Base-by-base conservation (phyloP, 306 rosid genomes). In the Casuarina equisetifolia region DNA sequence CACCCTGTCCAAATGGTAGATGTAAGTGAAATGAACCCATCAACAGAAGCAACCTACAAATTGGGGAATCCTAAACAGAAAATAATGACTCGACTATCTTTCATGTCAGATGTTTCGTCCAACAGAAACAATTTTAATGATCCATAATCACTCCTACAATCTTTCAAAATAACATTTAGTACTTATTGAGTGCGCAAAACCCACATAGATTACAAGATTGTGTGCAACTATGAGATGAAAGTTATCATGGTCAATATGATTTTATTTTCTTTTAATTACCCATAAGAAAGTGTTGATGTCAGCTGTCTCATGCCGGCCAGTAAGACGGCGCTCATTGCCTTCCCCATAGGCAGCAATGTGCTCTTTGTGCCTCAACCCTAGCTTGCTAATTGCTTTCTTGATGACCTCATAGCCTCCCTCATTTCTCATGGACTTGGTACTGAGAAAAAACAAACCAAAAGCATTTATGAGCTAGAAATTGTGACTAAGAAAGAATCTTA, bases 261-360 rank as follows among this genome's bases (percentile, higher is more conserved):
- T 42, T 4, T 66, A 66, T 45, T 12, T 17, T 66, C 40, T 71
- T 25, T 25, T 0, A 25, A 25, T 82, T 91, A 94, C 98, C 98
- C 98, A 94, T 89, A 71, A 32, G 90, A 94, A 94, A 54, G 92
- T 90, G 54, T 94, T 76, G 80, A 94, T 94, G 61, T 94, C 89
- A 0, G 97, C 97, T 0, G 98, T 94, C 59, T 94, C 98, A 3
- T 94, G 98, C n/a, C 74, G 70, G 2, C 98, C 98, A 3, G 97
- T 94, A 75, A 94, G 84, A 74, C 97, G 93, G 11, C 96, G 97
- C 81, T 91, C 97, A 9, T 95, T 95, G 84, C 98, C 98, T 88
- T 95, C 98, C 40, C 98, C 97, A 67, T 92, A 95, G 13, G 97
- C 98, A 66, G 97, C 80, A 72, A 95, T 92, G 84, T 95, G 97